phyloP scores from a whole-genome alignment of 2,329 filamentous ascomycete species.

The Pseudopyrenochaeta lycopersici region DNA sequence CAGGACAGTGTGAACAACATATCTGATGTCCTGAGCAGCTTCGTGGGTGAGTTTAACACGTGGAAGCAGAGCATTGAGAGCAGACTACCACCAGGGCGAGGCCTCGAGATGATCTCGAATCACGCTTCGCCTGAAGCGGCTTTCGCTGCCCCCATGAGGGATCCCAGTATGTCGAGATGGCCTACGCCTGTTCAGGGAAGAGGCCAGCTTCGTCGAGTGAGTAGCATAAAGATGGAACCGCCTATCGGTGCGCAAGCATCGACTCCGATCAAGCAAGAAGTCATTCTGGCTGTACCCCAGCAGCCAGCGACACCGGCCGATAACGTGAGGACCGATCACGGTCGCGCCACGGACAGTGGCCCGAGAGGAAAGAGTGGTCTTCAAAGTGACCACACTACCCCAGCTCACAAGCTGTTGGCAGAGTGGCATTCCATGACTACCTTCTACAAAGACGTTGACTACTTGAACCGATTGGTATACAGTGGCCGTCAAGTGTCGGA shows the following conservation, averaged over 20 bases:
- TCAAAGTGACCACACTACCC: constrained; percentile 85
- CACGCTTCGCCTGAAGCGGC: constrained; percentile 41
- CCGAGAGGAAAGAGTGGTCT: constrained; percentile 58
- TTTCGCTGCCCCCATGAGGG: constrained; percentile 33
- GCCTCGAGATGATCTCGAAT: constrained; percentile 25
- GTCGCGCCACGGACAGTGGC: constrained; percentile 18
- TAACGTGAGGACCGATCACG: constrained; percentile 40
- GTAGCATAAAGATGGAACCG: constrained; percentile 47
- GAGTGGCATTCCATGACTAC: constrained; percentile 66
- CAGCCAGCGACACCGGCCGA: constrained; percentile 46
- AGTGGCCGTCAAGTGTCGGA: constrained; percentile 65
- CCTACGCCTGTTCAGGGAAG: constrained; percentile 41
- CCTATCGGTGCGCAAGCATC: constrained; percentile 30
- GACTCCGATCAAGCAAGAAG: constrained; percentile 45
- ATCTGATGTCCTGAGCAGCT: constrained; percentile 39
- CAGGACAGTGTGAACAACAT: constrained; percentile 54
- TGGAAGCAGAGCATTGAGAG: constrained; percentile 45
- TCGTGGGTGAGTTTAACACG: constrained; percentile 41
- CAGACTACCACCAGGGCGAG: constrained; percentile 29
- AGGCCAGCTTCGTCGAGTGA: constrained; percentile 34
- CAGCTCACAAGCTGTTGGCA: constrained; percentile 81
- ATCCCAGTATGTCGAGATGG: constrained; percentile 35
- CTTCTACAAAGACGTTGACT: constrained; percentile 61
- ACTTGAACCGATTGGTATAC: constrained; percentile 70
- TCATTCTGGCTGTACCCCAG: constrained; percentile 29